Evolutionary conservation across 108 stramenopile species (phyloP), one percentile per base, ranked within the genome.

Genomic region (Nitzschia putrida): DNA sequence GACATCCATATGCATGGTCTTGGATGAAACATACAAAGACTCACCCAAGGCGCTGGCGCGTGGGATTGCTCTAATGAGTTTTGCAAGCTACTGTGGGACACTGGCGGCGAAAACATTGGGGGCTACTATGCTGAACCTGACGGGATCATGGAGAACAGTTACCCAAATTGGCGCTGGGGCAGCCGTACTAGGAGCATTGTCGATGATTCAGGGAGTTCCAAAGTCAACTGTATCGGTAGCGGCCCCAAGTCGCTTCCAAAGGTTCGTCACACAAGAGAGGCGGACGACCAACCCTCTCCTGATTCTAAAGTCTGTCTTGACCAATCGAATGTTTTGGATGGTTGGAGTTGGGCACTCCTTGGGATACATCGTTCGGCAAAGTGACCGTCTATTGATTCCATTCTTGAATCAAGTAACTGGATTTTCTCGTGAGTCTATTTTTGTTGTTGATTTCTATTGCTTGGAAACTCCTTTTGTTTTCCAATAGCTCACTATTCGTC

Each of bases 381-480:
- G 77, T 57, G 83, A 84, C 47, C 68, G 74, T 20, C 12, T 84
- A 0, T 47, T 84, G 57, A 80, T 76, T 10, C 64, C 83, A 24
- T 80, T 80, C 44, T 70, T 80, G 18, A 45, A 74, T n/a, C 26
- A 78, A 54, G 53, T 53, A 9, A 73, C 79, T 18, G 59, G 50
- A 7, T 56, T 84, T 51, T 61, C 80, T 14, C 37, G 73, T 79
- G 47, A 63, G 75, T 59, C n/a, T n/a, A n/a, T n/a, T 38, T 14
- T 49, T 49, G 4, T 18, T 2, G 2, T 18, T 49, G 14, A 5
- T 16, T 4, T 18, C 18, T 18, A 49, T 49, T 49, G 47, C 6
- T 18, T 18, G 47, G n/a, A n/a, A n/a, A n/a, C n/a, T 18, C 14
- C n/a, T 18, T 49, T 21, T 56, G 1, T 54, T 9, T 16, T 22